phyloP scores from a whole-genome alignment of 768 basidiomycete genomes.

The Termitomyces sp. region DNA sequence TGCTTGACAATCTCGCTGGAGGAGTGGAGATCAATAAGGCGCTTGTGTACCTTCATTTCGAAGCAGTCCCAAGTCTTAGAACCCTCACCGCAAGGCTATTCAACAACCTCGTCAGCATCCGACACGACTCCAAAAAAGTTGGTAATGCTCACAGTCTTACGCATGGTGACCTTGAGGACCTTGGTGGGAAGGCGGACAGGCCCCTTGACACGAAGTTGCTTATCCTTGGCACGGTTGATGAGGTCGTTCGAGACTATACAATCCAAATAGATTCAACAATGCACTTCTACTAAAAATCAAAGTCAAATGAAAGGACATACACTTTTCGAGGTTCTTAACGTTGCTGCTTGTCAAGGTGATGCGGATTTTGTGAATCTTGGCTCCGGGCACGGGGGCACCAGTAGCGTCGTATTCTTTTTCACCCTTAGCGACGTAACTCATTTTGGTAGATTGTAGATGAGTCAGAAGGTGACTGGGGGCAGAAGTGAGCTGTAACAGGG shows the following conservation, averaged over 20 bases:
- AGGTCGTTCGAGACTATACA: conserved; percentile 84
- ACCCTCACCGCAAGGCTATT: conserved; percentile 98
- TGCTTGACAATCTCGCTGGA: conserved; percentile 99
- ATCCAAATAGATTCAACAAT: background rate
- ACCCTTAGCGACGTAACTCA: conserved; percentile 99
- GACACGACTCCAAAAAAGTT: background rate
- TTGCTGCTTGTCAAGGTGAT: conserved; percentile 99
- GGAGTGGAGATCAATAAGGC: conserved; percentile 97
- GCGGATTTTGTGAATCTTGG: conserved; percentile 98
- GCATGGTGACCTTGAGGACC: conserved; percentile 97
- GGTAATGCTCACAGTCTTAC: conserved; percentile 77
- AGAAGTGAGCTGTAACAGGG: conserved; percentile 4
- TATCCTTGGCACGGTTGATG: conserved; percentile 99
- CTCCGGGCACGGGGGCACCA: conserved; percentile 75
- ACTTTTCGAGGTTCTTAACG: conserved; percentile 98
- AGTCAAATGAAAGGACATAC: conserved; percentile 35
- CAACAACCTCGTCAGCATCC: background rate
- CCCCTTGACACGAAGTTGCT: conserved; percentile 98
- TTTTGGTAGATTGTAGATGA: conserved; percentile 47
- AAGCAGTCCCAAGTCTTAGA: conserved; percentile 99
- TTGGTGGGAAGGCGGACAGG: conserved; percentile 99
- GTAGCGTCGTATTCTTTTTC: conserved; percentile 97
- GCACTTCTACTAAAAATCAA: background rate
- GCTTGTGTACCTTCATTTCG: conserved; percentile 99
- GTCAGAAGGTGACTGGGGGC: conserved; percentile 73